Percentiles rank a stretch among this genome's conserved stretches.
Evolutionary conservation across 495 filamentous ascomycete species (phyloP).

Genomic region (Aspergillus coremiiformis): DNA sequence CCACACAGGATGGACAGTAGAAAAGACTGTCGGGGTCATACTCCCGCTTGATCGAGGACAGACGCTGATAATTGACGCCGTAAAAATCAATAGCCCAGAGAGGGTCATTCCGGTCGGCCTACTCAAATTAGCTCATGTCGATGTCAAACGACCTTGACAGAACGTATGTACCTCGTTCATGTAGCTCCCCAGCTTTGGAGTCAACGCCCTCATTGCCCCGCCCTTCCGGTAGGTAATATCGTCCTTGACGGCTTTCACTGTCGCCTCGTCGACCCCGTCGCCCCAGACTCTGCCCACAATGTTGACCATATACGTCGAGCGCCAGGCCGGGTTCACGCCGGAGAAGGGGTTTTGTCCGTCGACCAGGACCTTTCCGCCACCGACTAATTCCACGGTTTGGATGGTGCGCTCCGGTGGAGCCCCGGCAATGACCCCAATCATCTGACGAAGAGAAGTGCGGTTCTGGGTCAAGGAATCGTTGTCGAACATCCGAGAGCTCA

Average conservation of each 20-base stretch:
- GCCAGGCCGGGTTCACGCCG: conserved; percentile 39
- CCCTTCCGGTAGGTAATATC: conserved; percentile 48
- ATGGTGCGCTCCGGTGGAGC: conserved; percentile 19
- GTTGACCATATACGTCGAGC: conserved; percentile 32
- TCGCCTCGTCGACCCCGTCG: conserved; percentile 32
- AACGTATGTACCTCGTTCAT: conserved; percentile 34
- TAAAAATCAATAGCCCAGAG: conserved; percentile 16
- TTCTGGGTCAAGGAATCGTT: conserved; percentile 23
- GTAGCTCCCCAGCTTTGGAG: conserved; percentile 31
- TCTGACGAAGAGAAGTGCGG: conserved; percentile 13
- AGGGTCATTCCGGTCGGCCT: conserved; percentile 15
- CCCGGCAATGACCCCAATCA: conserved; percentile 26
- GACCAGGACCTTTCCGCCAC: conserved; percentile 29
- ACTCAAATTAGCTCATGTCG: too few relatives aligned
- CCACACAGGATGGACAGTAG: conserved; percentile 43
- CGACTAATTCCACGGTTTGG: conserved; percentile 27
- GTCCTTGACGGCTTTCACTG: conserved; percentile 31
- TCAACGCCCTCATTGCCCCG: conserved; percentile 27
- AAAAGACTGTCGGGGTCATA: conserved; percentile 48
- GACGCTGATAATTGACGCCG: conserved; percentile 24
- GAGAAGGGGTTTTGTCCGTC: conserved; percentile 19
- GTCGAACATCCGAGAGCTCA: conserved; percentile 35
- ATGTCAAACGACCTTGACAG: too few relatives aligned
- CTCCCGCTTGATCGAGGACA: conserved; percentile 42
- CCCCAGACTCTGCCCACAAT: conserved; percentile 34